A percentile compares a stretch with the other conserved stretches of the same genome.
phyloP scores from a whole-genome alignment of 148 eudicot genomes.

The Spergularia marina region DNA sequence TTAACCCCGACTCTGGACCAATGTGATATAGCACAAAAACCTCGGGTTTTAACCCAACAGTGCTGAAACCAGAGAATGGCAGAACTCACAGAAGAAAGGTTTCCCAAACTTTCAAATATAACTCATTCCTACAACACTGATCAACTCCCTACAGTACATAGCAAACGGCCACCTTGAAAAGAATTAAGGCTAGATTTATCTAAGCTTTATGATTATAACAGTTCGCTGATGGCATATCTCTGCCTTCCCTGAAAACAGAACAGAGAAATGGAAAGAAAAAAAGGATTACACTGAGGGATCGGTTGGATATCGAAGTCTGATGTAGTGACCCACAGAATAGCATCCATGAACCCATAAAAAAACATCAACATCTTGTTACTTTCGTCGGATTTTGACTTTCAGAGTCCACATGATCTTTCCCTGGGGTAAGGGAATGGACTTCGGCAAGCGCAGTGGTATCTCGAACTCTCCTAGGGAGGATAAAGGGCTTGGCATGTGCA shows the following conservation, averaged over 20 bases:
- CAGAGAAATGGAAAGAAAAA: background rate
- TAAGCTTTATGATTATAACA: background rate
- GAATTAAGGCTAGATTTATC: background rate
- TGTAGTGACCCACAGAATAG: background rate
- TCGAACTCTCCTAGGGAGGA: constrained; percentile 63
- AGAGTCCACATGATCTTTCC: constrained; percentile 73
- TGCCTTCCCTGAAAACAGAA: background rate
- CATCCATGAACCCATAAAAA: background rate
- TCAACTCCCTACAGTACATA: no score
- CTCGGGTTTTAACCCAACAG: no score
- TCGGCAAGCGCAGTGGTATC: constrained; percentile 75
- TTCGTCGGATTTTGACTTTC: constrained; percentile 66
- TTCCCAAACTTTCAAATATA: no score
- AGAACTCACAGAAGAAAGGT: no score
- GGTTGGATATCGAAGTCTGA: background rate
- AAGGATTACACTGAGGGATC: background rate
- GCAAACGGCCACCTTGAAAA: background rate
- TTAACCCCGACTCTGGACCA: no score
- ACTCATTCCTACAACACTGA: no score
- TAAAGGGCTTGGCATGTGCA: constrained; percentile 67
- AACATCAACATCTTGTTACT: constrained; percentile 20
- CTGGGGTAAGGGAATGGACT: constrained; percentile 69
- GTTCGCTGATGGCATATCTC: background rate
- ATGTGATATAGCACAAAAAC: no score
- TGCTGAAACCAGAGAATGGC: no score